Evolutionary conservation across 352 stramenopile species (phyloP).

Genomic region (Globisporangium barbulae): DNA sequence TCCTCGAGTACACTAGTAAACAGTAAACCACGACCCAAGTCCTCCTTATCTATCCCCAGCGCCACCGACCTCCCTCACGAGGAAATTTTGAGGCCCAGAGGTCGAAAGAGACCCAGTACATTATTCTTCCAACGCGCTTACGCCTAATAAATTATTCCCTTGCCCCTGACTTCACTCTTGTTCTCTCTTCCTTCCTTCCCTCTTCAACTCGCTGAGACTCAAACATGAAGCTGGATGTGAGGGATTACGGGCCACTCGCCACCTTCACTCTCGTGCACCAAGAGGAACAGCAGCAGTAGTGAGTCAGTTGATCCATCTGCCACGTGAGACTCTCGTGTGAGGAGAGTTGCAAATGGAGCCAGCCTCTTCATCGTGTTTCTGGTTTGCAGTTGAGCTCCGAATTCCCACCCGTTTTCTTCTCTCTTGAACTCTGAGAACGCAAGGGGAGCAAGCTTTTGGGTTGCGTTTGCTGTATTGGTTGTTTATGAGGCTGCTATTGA

Average conservation of each 20-base stretch:
- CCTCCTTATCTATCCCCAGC: background rate
- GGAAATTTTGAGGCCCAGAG: constrained; percentile 3
- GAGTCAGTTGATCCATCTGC: background rate
- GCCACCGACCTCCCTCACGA: background rate
- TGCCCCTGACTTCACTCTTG: background rate
- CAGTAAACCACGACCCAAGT: background rate
- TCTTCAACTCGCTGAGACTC: background rate
- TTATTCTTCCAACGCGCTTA: background rate
- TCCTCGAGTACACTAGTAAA: constrained; percentile 2
- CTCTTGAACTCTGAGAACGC: background rate
- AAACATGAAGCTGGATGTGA: background rate
- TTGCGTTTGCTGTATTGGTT: constrained; percentile 10
- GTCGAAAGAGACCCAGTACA: background rate
- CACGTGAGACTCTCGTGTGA: background rate
- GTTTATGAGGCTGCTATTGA: constrained; percentile 12
- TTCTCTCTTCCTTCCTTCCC: background rate
- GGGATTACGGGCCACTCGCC: background rate
- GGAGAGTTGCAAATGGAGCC: background rate
- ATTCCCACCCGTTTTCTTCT: background rate
- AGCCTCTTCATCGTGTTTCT: background rate
- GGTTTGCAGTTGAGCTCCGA: background rate
- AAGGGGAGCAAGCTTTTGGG: background rate
- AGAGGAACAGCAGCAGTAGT: background rate
- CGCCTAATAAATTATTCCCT: constrained; percentile 8
- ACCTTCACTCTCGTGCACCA: constrained; percentile 8